These are phyloP conservation scores for Colletotrichum scovillei DNA, from an alignment of 2,329 filamentous ascomycete genomes.

Conservation along the genomic window DNA sequence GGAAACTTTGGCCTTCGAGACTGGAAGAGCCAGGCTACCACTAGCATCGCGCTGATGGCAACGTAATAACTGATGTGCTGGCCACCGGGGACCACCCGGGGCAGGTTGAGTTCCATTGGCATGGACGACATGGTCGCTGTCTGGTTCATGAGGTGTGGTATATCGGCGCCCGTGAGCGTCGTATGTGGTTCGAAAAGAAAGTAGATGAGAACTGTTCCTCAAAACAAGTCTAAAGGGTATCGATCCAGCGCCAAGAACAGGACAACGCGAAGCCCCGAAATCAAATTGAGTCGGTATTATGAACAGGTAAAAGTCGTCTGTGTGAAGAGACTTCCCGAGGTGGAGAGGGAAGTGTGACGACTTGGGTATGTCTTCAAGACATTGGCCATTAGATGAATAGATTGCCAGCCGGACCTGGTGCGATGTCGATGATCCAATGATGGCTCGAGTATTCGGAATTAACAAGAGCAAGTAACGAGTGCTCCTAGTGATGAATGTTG, in stretches of 20 bases:
- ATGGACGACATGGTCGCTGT: conserved; percentile 37
- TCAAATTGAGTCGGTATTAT: conserved; percentile 7
- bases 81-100: conserved; percentile 42
- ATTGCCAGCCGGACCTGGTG: conserved; percentile 5
- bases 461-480: not conserved
- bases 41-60: conserved; percentile 48
- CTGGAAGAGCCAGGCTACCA: conserved; percentile 53
- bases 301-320: not conserved
- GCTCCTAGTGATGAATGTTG: not conserved
- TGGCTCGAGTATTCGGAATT: conserved; percentile 3
- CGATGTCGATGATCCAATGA: conserved; percentile 7
- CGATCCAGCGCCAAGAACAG: not conserved
- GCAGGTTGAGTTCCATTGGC: conserved; percentile 40
- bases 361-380: conserved; percentile 14
- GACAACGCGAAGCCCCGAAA: not conserved
- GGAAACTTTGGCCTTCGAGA: conserved; percentile 46
- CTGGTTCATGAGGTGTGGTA: conserved; percentile 24
- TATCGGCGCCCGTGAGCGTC: not conserved
- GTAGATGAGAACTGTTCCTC: not conserved
- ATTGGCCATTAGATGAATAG: conserved; percentile 30
- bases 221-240: conserved; percentile 15
- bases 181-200: not conserved
- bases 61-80: conserved; percentile 54
- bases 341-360: conserved; percentile 17
- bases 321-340: conserved; percentile 16